Evolutionary conservation across 345 rosid species (phyloP), one percentile per base, ranked within the genome.

Genomic region (Citrus cavaleriei): DNA sequence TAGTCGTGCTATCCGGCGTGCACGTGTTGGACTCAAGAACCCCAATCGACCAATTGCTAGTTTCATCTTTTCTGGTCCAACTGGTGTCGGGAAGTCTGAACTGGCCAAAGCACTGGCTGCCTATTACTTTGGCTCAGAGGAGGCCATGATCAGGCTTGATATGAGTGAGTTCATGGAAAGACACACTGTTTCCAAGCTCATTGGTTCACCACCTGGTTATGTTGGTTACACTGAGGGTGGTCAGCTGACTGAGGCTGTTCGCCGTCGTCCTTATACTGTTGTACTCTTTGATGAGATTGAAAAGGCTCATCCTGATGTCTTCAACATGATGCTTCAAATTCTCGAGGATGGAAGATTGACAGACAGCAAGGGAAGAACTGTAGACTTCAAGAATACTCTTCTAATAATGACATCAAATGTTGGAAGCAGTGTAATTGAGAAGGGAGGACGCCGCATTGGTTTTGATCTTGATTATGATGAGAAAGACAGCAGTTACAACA

Each of bases 151-250:
- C 65, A 86, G 99, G 51, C 97, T 96, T 9, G 99, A 96, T 74
- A 94, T 96, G 99, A 96, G 99, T 81, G 99, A 96, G 86, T 94
- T 91, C 94, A 94, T 94, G 99, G 98, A 94, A 73, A 84, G 99
- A 61, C 99, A 96, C 83, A 94, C 98, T 0, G 99, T 96, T 7
- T 94, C 99, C 14, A 96, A 96, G 85, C 98, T 96, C 70, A 94
- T 96, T 14, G 99, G 99, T 75, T 94, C 99, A 3, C 98, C 99
- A 38, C 98, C 99, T 35, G 98, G 99, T 61, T 96, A 96, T 80
- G 99, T 96, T 67, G 99, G 99, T 72, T 94, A 96, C 83, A 91
- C 98, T 0, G 98, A 94, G 82, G 99, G 99, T 69, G 99, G 99
- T 64, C 98, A 94, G 89, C 81, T 94, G 74, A 96, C 99, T 0